Percentiles rank a stretch among this genome's conserved stretches.
These are phyloP conservation scores for Rhizopogon vinicolor DNA, from an alignment of 768 basidiomycete genomes.

Conservation along the genomic window DNA sequence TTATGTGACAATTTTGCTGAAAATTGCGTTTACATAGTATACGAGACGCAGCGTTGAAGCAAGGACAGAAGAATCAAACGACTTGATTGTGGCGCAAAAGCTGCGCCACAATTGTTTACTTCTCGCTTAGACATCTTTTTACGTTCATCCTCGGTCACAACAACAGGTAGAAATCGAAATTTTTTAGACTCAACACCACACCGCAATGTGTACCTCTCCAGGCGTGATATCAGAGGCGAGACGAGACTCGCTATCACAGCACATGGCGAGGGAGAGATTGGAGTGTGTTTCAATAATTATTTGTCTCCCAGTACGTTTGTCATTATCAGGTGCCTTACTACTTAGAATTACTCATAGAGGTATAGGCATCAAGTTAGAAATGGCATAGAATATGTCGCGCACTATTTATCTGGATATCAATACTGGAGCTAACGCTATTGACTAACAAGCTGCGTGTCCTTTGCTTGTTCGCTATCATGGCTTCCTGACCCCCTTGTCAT, in stretches of 20 bases:
- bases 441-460: slow-evolving; percentile 82
- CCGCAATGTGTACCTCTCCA: slow-evolving; percentile 87
- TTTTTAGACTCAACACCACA: slow-evolving; percentile 80
- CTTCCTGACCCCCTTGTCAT: slow-evolving; percentile 5
- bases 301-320: slow-evolving; percentile 63
- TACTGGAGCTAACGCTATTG: slow-evolving; percentile 96
- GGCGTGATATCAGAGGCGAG: slow-evolving; percentile 84
- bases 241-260: slow-evolving; percentile 91
- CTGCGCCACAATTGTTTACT: too few species aligned
- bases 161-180: slow-evolving; percentile 95
- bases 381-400: slow-evolving; percentile 47
- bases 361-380: slow-evolving; percentile 37
- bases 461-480: neutral
- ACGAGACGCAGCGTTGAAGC: too few species aligned
- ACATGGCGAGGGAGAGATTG: slow-evolving; percentile 90
- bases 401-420: slow-evolving; percentile 93
- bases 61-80: too few species aligned
- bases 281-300: slow-evolving; percentile 89
- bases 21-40: too few species aligned
- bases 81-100: too few species aligned
- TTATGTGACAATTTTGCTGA: too few species aligned
- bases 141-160: neutral
- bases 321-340: neutral
- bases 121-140: too few species aligned
- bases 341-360: neutral